Conservation (phyloP, 1,284 basidiomycete genomes). For the Ustilago trichophora region DNA sequence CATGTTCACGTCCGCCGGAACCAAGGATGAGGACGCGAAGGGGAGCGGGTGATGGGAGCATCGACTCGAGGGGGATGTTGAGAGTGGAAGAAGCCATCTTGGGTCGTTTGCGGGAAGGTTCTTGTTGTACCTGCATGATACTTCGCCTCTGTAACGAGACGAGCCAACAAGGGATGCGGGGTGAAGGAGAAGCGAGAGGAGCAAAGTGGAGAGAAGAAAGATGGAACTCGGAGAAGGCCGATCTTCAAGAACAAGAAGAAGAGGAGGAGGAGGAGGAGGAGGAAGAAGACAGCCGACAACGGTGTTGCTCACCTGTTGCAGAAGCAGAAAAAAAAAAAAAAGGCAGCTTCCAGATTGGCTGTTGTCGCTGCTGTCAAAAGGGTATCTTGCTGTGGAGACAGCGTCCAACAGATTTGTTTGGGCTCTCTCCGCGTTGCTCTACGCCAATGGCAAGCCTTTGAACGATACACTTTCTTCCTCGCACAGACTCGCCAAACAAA, state of each 20-base stretch:
- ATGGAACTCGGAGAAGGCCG: conserved; percentile 30
- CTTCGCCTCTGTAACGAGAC: conserved; percentile 18
- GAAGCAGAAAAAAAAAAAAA: too few species aligned
- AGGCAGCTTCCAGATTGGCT: conserved; percentile 12
- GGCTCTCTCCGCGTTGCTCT: background rate
- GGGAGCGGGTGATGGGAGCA: conserved; percentile 49
- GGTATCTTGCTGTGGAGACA: conserved; percentile 8
- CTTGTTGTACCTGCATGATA: conserved; percentile 32
- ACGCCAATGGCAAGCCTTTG: background rate
- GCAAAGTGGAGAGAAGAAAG: conserved; percentile 4
- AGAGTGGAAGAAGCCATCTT: conserved; percentile 37
- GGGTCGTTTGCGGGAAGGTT: conserved; percentile 29
- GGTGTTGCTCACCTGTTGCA: too few species aligned
- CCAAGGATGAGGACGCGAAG: conserved; percentile 78
- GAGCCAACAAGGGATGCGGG: conserved; percentile 2
- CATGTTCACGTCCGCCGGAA: conserved; percentile 91
- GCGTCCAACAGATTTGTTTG: conserved; percentile 5
- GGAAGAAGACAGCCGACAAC: too few species aligned
- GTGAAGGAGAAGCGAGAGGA: conserved; percentile 3
- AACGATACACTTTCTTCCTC: background rate
- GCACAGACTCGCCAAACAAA: conserved; percentile 1
- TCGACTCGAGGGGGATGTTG: conserved; percentile 33
- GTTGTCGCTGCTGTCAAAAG: background rate
- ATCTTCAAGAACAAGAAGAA: too few species aligned
- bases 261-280: too few species aligned